Percentiles rank a stretch among this genome's conserved stretches.
Evolutionary conservation across 306 rosid genomes (phyloP).

Genomic region (Parietaria judaica): DNA sequence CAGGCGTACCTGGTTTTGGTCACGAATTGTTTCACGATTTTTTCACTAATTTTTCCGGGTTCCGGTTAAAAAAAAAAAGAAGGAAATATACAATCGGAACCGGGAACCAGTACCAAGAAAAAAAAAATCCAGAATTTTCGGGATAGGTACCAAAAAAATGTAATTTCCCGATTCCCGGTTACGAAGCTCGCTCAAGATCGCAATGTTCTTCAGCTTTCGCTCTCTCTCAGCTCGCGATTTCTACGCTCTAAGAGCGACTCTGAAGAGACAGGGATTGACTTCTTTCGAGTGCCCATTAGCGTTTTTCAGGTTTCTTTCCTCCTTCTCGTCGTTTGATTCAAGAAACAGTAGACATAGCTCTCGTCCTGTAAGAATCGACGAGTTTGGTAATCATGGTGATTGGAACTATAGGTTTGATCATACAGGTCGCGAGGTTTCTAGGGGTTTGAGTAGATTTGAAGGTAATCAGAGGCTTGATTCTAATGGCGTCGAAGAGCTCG

Average conservation of each 20-base stretch:
- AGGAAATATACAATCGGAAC: too few species aligned
- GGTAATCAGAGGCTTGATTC: constrained; percentile 9
- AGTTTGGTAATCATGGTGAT: constrained; percentile 12
- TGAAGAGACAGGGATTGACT: constrained; percentile 10
- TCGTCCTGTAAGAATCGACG: constrained; percentile 14
- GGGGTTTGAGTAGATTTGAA: constrained; percentile 20
- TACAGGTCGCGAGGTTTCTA: constrained; percentile 25
- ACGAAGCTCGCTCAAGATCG: background rate
- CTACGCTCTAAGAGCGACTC: constrained; percentile 23
- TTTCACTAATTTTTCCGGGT: too few species aligned
- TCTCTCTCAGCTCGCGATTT: constrained; percentile 1
- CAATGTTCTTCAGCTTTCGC: background rate
- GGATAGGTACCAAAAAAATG: too few species aligned
- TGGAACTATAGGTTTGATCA: constrained; percentile 24
- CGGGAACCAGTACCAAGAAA: too few species aligned
- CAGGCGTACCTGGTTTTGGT: too few species aligned
- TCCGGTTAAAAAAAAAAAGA: too few species aligned
- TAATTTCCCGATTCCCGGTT: too few species aligned
- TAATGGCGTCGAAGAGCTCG: background rate
- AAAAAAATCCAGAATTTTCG: too few species aligned
- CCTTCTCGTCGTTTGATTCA: constrained; percentile 29
- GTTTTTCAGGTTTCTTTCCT: constrained; percentile 6
- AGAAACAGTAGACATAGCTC: constrained; percentile 4
- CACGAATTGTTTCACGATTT: too few species aligned
- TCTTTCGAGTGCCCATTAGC: constrained; percentile 15